Base-by-base conservation (phyloP, 306 rosid species). In the Dryas drummondii region DNA sequence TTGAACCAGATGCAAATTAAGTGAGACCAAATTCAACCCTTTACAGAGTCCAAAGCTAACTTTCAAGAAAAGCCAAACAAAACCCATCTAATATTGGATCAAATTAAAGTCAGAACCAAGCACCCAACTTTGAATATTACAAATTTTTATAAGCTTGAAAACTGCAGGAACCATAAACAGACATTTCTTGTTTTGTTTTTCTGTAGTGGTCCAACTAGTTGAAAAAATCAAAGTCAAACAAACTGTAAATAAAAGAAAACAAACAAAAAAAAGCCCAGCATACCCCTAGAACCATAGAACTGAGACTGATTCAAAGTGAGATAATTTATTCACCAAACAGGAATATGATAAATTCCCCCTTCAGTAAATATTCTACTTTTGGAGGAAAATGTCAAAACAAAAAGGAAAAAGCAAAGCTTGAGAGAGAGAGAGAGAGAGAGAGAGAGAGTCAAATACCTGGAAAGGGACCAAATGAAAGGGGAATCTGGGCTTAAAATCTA, bases 191-290 rank as follows among this genome's bases (percentile, higher is more conserved):
- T 1, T 32, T 6, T 41, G 27, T 68, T 13, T 53, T 46, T 60
- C 17, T 17, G 55, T 55, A 74, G 58, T 57, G 44, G 68, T 57
- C 80, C 68, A 58, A 73, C 60, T 84, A 41, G 88, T 85, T 82
- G 88, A 85, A 87, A 84, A 81, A 70, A 74, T 79, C 80, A 40
- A 68, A 81, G 94, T 89, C 97, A 87, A 86, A 86, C 84, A 70
- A 77, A 66, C 75, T 82, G 78, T 45, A 56, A 61, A 47, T 45
- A 66, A 54, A 50, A 47, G 48, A 57, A 47, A 40, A 60, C 22
- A 22, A 22, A 22, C 22, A 63, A 60, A 48, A 50, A 52, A 57
- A 75, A 58, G 10, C 54, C 22, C 37, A 72, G 47, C 53, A 79
- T 19, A 27, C 56, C 46, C 57, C 74, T 10, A 74, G 19, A 65